Percentiles rank a stretch among this genome's conserved stretches.
phyloP scores from a whole-genome alignment of 352 stramenopile species.

The Bremia lactucae region DNA sequence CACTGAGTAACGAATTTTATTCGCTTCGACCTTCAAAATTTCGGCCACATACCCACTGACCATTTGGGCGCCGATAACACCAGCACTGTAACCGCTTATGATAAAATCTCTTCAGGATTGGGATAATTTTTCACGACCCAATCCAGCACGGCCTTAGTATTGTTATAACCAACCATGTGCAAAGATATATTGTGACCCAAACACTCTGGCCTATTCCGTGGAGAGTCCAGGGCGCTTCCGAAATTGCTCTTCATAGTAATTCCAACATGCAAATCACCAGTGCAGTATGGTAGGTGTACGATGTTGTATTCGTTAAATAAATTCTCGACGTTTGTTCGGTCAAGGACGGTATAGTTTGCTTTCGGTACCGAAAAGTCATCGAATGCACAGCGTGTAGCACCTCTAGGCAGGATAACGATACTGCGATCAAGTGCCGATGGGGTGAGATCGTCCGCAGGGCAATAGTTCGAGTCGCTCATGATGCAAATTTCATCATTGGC shows the following conservation, averaged over 20 bases:
- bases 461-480: slow-evolving; percentile 37
- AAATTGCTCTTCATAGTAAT: slow-evolving; percentile 15
- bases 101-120: slow-evolving; percentile 37
- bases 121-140: slow-evolving; percentile 56
- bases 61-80: slow-evolving; percentile 37
- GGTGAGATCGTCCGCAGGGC: slow-evolving; percentile 38
- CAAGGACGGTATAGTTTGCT: too few relatives aligned
- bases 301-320: slow-evolving; percentile 66
- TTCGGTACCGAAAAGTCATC: slow-evolving; percentile 19
- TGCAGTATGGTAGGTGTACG: slow-evolving; percentile 65
- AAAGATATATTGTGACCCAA: slow-evolving; percentile 27
- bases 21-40: slow-evolving; percentile 36
- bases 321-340: slow-evolving; percentile 37
- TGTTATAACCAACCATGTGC: slow-evolving; percentile 57
- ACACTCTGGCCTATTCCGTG: slow-evolving; percentile 27
- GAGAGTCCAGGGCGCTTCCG: slow-evolving; percentile 21
- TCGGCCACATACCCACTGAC: slow-evolving; percentile 31
- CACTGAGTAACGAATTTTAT: slow-evolving; percentile 29
- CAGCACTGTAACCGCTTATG: slow-evolving; percentile 40
- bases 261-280: slow-evolving; percentile 52
- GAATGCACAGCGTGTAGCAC: slow-evolving; percentile 32
- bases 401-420: slow-evolving; percentile 44
- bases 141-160: slow-evolving; percentile 42
- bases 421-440: slow-evolving; percentile 34
- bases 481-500: slow-evolving; percentile 44